These are phyloP conservation scores for Chaetoceros tenuissimus DNA, from an alignment of 108 stramenopile species.

Conservation along the genomic window DNA sequence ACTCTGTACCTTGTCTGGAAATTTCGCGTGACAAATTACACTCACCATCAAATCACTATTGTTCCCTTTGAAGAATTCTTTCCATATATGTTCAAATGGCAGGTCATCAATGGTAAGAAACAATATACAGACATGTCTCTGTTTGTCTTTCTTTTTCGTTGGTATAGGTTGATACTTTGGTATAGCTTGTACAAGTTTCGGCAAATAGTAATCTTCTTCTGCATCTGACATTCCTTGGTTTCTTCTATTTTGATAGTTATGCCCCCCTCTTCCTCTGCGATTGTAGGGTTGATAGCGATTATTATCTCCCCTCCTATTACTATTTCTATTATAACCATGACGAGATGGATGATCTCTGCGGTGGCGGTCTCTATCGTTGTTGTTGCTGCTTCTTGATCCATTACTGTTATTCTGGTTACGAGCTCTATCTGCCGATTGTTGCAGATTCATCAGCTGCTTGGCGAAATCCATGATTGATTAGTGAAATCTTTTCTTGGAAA, in stretches of 20 bases:
- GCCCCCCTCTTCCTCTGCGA: neutral
- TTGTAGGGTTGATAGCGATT: conserved; percentile 6
- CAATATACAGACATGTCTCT: conserved; percentile 52
- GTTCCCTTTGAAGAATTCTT: conserved; percentile 32
- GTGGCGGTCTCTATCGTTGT: conserved; percentile 9
- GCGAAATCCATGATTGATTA: conserved; percentile 33
- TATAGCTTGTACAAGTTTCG: conserved; percentile 1
- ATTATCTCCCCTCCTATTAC: conserved; percentile 1
- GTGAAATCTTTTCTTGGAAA: no score
- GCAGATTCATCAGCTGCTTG: conserved; percentile 44
- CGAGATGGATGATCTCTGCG: neutral
- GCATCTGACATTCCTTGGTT: neutral
- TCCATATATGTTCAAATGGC: conserved; percentile 80
- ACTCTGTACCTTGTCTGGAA: conserved; percentile 58
- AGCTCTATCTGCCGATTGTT: conserved; percentile 13
- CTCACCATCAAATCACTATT: conserved; percentile 32
- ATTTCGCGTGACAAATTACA: conserved; percentile 76
- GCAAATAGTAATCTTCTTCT: neutral
- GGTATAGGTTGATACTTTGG: neutral
- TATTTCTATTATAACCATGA: conserved; percentile 1
- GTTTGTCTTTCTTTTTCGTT: conserved; percentile 15
- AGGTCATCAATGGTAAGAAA: conserved; percentile 72
- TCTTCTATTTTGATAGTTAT: neutral
- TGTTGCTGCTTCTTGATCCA: conserved; percentile 2
- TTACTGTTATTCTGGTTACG: conserved; percentile 4